Conservation (phyloP, 2,329 filamentous ascomycete genomes). For the Mycosphaerelloides madeirae region DNA sequence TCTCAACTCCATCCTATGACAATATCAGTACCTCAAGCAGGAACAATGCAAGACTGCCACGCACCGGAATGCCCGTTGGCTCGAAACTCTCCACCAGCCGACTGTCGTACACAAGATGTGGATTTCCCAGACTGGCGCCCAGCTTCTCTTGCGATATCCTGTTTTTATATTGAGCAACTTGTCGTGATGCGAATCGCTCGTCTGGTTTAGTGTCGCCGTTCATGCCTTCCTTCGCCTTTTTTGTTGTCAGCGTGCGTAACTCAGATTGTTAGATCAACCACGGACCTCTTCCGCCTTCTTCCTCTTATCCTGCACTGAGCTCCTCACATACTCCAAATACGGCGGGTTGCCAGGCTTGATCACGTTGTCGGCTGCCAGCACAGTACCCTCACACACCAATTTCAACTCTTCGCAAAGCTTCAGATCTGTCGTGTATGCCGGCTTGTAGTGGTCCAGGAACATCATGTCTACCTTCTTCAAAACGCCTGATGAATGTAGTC, state of each 20-base stretch:
- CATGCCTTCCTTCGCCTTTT: constrained; percentile 3
- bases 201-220: constrained; percentile 28
- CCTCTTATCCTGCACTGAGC: constrained; percentile 59
- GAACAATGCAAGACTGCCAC: constrained; percentile 24
- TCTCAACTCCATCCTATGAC: constrained; percentile 60
- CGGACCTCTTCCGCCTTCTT: constrained; percentile 32
- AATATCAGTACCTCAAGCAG: constrained; percentile 10
- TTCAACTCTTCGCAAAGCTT: constrained; percentile 70
- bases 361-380: constrained; percentile 66
- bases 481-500: constrained; percentile 51
- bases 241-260: neutral
- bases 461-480: constrained; percentile 63
- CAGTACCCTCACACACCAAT: constrained; percentile 58
- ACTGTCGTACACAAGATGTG: constrained; percentile 62
- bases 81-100: constrained; percentile 61
- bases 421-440: constrained; percentile 67
- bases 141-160: constrained; percentile 45
- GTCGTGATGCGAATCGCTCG: constrained; percentile 41
- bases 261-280: no score
- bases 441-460: constrained; percentile 79
- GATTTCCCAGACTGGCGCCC: constrained; percentile 51
- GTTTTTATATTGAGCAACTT: constrained; percentile 46
- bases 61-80: constrained; percentile 60
- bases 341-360: constrained; percentile 67
- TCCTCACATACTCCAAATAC: constrained; percentile 66